These are phyloP conservation scores for Pseudocercospora fuligena DNA, from an alignment of 2,329 filamentous ascomycete genomes.

Conservation along the genomic window DNA sequence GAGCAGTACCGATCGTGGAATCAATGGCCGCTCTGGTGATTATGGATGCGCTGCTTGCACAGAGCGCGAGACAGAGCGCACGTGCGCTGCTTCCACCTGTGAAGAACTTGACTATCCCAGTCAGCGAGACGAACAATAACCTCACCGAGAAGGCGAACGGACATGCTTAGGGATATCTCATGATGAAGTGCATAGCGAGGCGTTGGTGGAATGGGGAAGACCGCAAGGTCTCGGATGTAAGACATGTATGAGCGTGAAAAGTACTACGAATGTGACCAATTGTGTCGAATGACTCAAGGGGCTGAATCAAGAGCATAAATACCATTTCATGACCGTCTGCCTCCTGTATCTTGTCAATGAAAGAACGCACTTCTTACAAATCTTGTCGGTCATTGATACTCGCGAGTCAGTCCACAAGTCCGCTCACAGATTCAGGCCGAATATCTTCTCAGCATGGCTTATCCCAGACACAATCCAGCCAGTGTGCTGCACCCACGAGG, in stretches of 20 bases:
- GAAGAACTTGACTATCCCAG: conserved; percentile 29
- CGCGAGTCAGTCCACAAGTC: too few relatives aligned
- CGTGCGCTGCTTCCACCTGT: conserved; percentile 53
- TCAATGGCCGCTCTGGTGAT: conserved; percentile 87
- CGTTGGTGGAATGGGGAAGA: neutral
- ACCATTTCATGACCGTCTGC: neutral
- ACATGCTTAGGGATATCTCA: conserved; percentile 6
- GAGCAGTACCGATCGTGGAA: conserved; percentile 85
- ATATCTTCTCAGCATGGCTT: neutral
- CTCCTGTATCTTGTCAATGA: neutral
- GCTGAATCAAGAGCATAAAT: neutral
- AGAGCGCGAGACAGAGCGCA: conserved; percentile 67
- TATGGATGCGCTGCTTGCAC: conserved; percentile 84
- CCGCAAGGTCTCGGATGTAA: neutral
- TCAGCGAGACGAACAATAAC: conserved; percentile 33
- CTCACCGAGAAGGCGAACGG: conserved; percentile 29
- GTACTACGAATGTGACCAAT: neutral
- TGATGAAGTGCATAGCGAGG: neutral
- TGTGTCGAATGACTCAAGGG: neutral
- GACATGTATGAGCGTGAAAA: neutral
- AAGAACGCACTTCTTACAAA: neutral
- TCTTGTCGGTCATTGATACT: too few relatives aligned
- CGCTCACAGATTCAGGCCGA: too few relatives aligned
- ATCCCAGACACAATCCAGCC: neutral
- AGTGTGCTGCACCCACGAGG: neutral